Evolutionary conservation across 768 basidiomycete species (phyloP).

Genomic region (Tephrocybe sp.): DNA sequence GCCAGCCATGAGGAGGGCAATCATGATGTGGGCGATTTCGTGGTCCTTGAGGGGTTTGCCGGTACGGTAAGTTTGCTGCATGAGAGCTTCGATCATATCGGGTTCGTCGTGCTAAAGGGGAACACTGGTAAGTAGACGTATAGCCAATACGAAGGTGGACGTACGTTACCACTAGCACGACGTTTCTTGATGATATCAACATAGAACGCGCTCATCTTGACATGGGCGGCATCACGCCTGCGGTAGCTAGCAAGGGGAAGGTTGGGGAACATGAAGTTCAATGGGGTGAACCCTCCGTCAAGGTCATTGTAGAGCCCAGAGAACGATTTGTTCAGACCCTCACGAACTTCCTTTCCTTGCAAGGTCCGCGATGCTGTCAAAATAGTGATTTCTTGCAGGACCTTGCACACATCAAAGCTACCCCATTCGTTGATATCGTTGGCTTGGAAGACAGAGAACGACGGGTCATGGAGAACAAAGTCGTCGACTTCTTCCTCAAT

Average conservation of each 20-base stretch:
- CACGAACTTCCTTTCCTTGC: constrained; percentile 90
- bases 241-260: constrained; percentile 90
- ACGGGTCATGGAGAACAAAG: constrained; percentile 65
- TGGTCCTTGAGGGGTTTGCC: constrained; percentile 79
- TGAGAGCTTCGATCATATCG: constrained; percentile 92
- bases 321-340: constrained; percentile 76
- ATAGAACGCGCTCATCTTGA: constrained; percentile 94
- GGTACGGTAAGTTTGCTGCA: constrained; percentile 80
- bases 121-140: constrained; percentile 1
- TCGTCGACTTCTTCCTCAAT: constrained; percentile 75
- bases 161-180: constrained; percentile 47
- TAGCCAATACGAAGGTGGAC: constrained; percentile 20
- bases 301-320: constrained; percentile 84
- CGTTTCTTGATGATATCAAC: constrained; percentile 81
- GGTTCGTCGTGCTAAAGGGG: constrained; percentile 51
- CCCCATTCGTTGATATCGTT: constrained; percentile 79
- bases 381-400: constrained; percentile 88
- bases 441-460: constrained; percentile 62
- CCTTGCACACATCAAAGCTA: constrained; percentile 68
- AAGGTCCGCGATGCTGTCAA: constrained; percentile 92
- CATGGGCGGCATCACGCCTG: constrained; percentile 84
- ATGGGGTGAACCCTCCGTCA: constrained; percentile 93
- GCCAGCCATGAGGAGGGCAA: constrained; percentile 98
- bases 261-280: constrained; percentile 95
- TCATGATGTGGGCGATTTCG: constrained; percentile 98